Evolutionary conservation across 2,329 filamentous ascomycete species (phyloP), one percentile per base, ranked within the genome.

Genomic region (Talaromyces sp.): DNA sequence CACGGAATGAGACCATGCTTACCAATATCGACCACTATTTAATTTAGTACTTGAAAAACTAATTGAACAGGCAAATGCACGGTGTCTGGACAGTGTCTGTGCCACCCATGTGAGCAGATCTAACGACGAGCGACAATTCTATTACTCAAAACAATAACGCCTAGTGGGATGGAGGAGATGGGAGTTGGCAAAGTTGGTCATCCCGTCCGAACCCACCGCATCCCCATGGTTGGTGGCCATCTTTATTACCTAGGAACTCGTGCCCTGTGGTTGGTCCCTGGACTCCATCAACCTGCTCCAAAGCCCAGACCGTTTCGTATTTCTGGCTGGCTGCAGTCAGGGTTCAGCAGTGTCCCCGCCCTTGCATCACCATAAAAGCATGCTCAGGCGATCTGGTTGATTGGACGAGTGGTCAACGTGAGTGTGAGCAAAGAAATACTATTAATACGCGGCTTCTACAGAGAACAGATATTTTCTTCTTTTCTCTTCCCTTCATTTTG

Each of bases 181-280:
- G n/a, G n/a, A 57, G 54, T 57, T 61, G 59, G 48, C 48, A 61
- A 55, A 61, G 37, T 54, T 61, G 59, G 48, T 23, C 18, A 28
- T 50, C 59, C 59, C 59, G 37, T 44, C 59, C 35, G 48, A 61
- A 55, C 37, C 59, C 59, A 61, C 59, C 28, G 16, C 54, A 54
- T 57, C 21, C 28, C 35, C 59, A 46, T 52, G 46, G 48, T 54
- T 55, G 37, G 59, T 55, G 59, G 46, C 50, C 39, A 40, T 54
- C 59, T 25, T n/a, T 14, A 21, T 21, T 55, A 35, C 59, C 44
- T 55, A 55, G 48, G 46, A n/a, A 42, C 48, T 61, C 25, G 18
- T 31, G 46, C 25, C 28, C 18, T 61, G 59, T 61, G 59, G 59
- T 61, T 61, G 59, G 59, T 42, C 28, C 59, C 6, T 9, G 1